phyloP scores from a whole-genome alignment of 1,284 basidiomycete genomes.

The Leccinum pachyderme region DNA sequence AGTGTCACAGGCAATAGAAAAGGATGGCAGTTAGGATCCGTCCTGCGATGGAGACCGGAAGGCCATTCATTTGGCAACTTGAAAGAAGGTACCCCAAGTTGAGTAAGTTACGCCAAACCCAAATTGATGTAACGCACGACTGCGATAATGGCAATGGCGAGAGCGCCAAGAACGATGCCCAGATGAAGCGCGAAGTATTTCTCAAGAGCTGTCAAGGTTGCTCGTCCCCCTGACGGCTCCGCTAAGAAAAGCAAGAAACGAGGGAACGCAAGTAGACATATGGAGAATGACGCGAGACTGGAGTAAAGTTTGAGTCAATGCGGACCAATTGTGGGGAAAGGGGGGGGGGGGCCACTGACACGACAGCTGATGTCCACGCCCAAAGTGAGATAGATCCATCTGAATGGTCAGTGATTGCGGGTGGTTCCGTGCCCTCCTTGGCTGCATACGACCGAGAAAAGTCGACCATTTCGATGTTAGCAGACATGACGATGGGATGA shows the following conservation, averaged over 20 bases:
- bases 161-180: slow-evolving; percentile 55
- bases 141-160: slow-evolving; percentile 56
- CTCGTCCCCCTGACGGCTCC: slow-evolving; percentile 42
- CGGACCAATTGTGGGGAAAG: not conserved
- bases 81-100: not conserved
- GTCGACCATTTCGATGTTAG: slow-evolving; percentile 27
- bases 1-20: slow-evolving; percentile 57
- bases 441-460: slow-evolving; percentile 8
- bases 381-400: slow-evolving; percentile 37
- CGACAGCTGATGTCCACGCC: slow-evolving; percentile 44
- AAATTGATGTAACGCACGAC: slow-evolving; percentile 41
- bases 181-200: slow-evolving; percentile 61
- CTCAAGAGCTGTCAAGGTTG: slow-evolving; percentile 60
- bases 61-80: slow-evolving; percentile 46
- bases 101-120: slow-evolving; percentile 5
- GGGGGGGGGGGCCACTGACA: slow-evolving; percentile 31
- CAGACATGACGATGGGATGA: slow-evolving; percentile 18
- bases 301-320: slow-evolving; percentile 4
- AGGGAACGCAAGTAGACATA: slow-evolving; percentile 54
- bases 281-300: slow-evolving; percentile 44
- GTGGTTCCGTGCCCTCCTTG: not conserved
- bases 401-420: not conserved
- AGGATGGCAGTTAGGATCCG: slow-evolving; percentile 47
- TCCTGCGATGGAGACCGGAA: slow-evolving; percentile 25
- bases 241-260: slow-evolving; percentile 61